Evolutionary conservation across 257 asterid genomes (phyloP).

Genomic region (Marsdenia floribunda): DNA sequence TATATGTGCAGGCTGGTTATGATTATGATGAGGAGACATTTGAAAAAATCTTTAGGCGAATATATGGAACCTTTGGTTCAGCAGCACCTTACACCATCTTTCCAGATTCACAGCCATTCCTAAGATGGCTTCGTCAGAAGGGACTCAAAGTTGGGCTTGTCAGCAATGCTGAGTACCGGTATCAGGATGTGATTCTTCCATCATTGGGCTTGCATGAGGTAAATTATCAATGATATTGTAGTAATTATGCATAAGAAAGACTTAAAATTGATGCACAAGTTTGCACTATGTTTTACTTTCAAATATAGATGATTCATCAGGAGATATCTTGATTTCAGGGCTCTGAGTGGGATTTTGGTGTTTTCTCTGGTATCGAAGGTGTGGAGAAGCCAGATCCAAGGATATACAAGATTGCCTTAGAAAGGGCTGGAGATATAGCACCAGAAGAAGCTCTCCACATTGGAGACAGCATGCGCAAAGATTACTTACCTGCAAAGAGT

Average conservation of each 20-base stretch:
- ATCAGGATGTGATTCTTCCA: conserved; percentile 87
- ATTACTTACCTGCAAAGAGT: conserved; percentile 68
- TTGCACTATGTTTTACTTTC: not conserved
- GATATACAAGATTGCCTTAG: conserved; percentile 70
- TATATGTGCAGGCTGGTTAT: conserved; percentile 77
- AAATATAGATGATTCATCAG: not conserved
- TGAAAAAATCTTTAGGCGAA: conserved; percentile 76
- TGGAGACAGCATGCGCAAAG: conserved; percentile 90
- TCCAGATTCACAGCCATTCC: conserved; percentile 79
- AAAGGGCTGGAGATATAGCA: conserved; percentile 77
- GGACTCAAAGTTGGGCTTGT: conserved; percentile 75
- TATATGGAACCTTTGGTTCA: conserved; percentile 89
- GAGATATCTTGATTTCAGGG: conserved; percentile 44
- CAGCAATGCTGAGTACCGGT: conserved; percentile 93
- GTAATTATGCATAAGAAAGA: not conserved
- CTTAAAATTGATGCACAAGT: not conserved
- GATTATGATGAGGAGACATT: conserved; percentile 91
- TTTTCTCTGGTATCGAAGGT: conserved; percentile 94
- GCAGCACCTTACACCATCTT: conserved; percentile 77
- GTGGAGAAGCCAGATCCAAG: conserved; percentile 86
- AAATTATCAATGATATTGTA: conserved; percentile 1
- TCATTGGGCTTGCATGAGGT: conserved; percentile 85
- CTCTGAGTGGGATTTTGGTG: conserved; percentile 96
- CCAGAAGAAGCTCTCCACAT: conserved; percentile 82
- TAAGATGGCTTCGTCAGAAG: conserved; percentile 66